Evolutionary conservation across 2,329 filamentous ascomycete genomes (phyloP).

Genomic region (Leptographium radiaticola): DNA sequence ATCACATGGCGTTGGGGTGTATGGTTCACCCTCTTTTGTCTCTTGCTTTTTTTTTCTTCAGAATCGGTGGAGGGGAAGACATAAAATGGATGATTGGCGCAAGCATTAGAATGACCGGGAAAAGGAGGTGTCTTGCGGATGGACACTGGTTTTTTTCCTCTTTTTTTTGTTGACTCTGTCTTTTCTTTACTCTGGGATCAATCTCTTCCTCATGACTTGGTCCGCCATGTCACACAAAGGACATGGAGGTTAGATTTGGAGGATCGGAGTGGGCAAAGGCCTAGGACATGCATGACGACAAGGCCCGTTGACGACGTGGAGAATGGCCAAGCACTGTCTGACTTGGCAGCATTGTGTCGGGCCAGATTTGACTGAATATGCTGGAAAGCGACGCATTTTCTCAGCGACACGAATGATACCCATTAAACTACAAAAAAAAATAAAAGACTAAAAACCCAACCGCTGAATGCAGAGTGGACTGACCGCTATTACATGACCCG

Average conservation of each 20-base stretch:
- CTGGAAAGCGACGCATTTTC: background rate
- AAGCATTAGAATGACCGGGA: conserved; percentile 6
- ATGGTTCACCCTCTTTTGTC: background rate
- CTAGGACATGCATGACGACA: too few relatives aligned
- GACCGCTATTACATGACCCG: too few relatives aligned
- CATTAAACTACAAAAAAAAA: background rate
- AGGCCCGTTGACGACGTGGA: background rate
- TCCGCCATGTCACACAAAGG: background rate
- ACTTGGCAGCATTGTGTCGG: background rate
- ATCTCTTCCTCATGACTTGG: background rate
- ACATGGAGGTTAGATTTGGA: conserved; percentile 7
- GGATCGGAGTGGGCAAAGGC: background rate
- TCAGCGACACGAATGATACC: conserved; percentile 1
- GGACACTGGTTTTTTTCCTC: background rate
- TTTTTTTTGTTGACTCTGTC: background rate
- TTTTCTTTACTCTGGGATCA: background rate
- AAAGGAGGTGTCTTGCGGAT: background rate
- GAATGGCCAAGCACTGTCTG: background rate
- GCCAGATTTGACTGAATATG: background rate
- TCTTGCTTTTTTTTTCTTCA: background rate
- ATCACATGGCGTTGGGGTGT: background rate
- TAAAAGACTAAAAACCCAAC: background rate
- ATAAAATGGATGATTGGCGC: conserved; percentile 5
- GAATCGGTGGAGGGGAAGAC: background rate
- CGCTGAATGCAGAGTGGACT: too few relatives aligned